phyloP scores from a whole-genome alignment of 345 rosid species.

The Excoecaria cochinchinensis region DNA sequence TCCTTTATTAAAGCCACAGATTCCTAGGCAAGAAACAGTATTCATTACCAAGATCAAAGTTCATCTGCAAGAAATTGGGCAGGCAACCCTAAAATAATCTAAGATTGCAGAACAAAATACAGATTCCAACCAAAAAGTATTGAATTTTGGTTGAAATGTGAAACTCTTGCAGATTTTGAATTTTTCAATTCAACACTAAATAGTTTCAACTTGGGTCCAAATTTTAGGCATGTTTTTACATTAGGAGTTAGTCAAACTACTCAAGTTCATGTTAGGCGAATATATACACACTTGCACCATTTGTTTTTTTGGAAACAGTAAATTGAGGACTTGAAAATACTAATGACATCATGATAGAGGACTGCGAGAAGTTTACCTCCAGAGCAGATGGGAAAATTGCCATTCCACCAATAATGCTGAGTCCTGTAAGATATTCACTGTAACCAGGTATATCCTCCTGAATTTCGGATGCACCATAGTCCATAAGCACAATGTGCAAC shows the following conservation, averaged over 20 bases:
- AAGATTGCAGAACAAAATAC: neutral
- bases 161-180: neutral
- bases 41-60: neutral
- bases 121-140: neutral
- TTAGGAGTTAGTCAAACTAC: neutral
- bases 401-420: slow-evolving; percentile 96
- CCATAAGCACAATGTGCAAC: slow-evolving; percentile 73
- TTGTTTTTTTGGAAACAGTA: neutral
- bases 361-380: slow-evolving; percentile 52
- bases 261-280: neutral
- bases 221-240: slow-evolving; percentile 4
- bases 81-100: neutral
- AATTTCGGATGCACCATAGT: slow-evolving; percentile 81
- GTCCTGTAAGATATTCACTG: slow-evolving; percentile 77
- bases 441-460: slow-evolving; percentile 91
- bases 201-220: neutral
- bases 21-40: neutral
- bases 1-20: neutral
- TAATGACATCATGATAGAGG: neutral
- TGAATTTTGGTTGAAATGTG: neutral
- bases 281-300: neutral
- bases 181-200: neutral
- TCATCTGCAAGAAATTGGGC: neutral
- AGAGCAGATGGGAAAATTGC: slow-evolving; percentile 88
- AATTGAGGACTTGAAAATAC: neutral